Percentiles rank a stretch among this genome's conserved stretches.
These are phyloP conservation scores for Funneliformis mosseae DNA, from an alignment of 192 early-diverging fungal species.

Conservation along the genomic window DNA sequence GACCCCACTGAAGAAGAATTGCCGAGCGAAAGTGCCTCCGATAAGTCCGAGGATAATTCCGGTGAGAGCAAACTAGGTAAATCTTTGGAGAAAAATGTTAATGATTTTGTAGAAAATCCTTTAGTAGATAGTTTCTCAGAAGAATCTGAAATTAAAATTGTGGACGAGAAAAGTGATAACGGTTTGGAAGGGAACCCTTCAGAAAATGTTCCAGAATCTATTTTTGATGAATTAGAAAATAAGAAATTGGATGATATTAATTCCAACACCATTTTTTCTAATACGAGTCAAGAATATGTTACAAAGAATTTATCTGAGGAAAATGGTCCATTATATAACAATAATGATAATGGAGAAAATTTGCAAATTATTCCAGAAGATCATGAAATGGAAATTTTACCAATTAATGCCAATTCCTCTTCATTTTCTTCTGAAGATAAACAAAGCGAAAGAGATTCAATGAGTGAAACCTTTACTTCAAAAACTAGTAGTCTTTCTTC, in stretches of 20 bases:
- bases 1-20: background rate
- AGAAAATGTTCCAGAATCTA: background rate
- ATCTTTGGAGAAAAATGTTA: background rate
- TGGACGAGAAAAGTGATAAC: background rate
- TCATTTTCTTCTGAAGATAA: slow-evolving; percentile 3
- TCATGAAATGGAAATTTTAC: background rate
- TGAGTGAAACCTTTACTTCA: background rate
- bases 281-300: background rate
- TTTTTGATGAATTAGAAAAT: background rate
- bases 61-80: background rate
- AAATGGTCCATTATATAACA: background rate
- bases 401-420: background rate
- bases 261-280: background rate
- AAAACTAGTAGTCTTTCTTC: slow-evolving; percentile 31
- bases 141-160: background rate
- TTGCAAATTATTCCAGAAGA: background rate
- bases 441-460: background rate
- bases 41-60: background rate
- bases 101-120: background rate
- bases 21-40: background rate
- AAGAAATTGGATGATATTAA: background rate
- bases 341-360: background rate
- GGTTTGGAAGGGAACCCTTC: background rate
- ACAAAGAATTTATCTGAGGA: background rate
- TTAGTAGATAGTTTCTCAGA: background rate